Evolutionary conservation across 108 stramenopile genomes (phyloP).

Genomic region (Nannochloropsis gaditana): DNA sequence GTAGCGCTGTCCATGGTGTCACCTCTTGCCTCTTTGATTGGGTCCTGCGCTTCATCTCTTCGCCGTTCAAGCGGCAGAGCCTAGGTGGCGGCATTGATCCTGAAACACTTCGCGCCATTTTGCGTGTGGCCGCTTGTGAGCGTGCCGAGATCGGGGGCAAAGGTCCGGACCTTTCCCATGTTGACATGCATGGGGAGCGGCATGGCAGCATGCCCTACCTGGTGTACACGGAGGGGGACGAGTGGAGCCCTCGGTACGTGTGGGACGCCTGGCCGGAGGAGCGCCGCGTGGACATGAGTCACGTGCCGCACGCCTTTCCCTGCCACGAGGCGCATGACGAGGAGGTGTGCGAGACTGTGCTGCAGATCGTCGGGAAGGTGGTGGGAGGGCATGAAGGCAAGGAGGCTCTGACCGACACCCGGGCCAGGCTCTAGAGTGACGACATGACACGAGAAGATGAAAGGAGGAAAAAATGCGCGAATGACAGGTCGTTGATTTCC

Average conservation of each 20-base stretch:
- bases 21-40: background rate
- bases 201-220: background rate
- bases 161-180: background rate
- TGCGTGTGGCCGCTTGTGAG: background rate
- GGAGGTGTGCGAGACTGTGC: background rate
- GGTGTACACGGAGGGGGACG: constrained; percentile 15
- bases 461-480: no score
- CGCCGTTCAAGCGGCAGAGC: background rate
- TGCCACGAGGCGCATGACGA: constrained; percentile 17
- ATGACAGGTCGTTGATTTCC: no score
- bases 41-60: background rate
- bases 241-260: background rate
- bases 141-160: background rate
- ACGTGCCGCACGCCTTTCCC: background rate
- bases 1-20: background rate
- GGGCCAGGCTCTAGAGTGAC: background rate
- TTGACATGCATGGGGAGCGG: constrained; percentile 4
- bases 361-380: background rate
- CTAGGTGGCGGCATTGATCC: background rate
- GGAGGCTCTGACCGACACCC: background rate
- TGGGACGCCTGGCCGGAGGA: constrained; percentile 1
- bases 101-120: background rate
- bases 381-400: background rate
- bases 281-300: background rate
- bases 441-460: no score